These are phyloP conservation scores for Cercospora zeina DNA, from an alignment of 2,329 filamentous ascomycete genomes.

Conservation along the genomic window DNA sequence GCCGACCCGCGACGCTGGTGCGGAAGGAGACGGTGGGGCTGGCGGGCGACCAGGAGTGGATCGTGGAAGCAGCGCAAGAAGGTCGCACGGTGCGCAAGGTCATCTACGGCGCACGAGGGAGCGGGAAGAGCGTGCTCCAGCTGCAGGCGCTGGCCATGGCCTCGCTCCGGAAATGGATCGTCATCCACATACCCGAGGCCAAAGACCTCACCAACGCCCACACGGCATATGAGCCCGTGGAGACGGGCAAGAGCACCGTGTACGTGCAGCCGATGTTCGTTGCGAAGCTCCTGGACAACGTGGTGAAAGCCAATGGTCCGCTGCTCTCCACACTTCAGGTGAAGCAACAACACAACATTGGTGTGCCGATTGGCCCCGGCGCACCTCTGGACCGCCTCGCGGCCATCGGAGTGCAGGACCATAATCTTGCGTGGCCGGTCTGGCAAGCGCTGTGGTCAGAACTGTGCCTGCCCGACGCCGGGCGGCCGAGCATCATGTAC, in stretches of 20 bases:
- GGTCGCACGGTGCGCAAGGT: constrained; percentile 60
- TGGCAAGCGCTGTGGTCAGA: constrained; percentile 82
- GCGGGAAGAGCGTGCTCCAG: constrained; percentile 84
- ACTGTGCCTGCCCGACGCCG: constrained; percentile 53
- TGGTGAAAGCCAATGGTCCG: constrained; percentile 68
- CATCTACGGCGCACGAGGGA: constrained; percentile 69
- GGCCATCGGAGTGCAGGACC: constrained; percentile 68
- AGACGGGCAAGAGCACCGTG: constrained; percentile 51
- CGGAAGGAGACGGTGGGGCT: constrained; percentile 75
- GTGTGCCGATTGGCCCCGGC: constrained; percentile 58
- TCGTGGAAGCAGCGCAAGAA: constrained; percentile 45
- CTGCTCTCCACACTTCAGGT: constrained; percentile 60
- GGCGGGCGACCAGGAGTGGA: constrained; percentile 48
- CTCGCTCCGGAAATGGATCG: constrained; percentile 80
- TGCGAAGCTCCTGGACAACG: constrained; percentile 70
- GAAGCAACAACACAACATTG: constrained; percentile 58
- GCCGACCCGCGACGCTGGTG: constrained; percentile 75
- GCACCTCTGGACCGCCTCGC: constrained; percentile 68
- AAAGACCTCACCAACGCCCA: constrained; percentile 78
- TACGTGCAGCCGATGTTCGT: constrained; percentile 81
- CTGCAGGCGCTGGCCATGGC: constrained; percentile 82
- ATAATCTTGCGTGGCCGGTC: constrained; percentile 75
- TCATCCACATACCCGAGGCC: constrained; percentile 87
- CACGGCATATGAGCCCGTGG: constrained; percentile 75
- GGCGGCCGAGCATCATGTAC: constrained; percentile 67